phyloP scores from a whole-genome alignment of 176 grass and related monocot species.

The Tuctoria greenei region DNA sequence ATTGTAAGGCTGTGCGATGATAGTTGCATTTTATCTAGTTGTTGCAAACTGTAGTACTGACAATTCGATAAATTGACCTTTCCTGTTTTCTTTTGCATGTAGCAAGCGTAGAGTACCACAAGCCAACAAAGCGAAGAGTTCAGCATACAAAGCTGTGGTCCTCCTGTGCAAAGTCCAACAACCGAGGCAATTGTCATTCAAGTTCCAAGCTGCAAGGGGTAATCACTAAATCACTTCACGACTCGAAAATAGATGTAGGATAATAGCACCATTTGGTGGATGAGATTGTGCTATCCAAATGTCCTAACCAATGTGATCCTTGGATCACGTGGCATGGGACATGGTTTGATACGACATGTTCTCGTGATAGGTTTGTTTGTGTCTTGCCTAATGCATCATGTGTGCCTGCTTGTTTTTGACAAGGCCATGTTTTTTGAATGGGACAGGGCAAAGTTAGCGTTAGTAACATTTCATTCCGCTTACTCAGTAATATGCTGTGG shows the following conservation, averaged over 20 bases:
- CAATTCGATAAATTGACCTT: not conserved
- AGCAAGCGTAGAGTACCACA: conserved; percentile 74
- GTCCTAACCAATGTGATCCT: conserved; percentile 14
- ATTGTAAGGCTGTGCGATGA: conserved; percentile 43
- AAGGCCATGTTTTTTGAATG: not conserved
- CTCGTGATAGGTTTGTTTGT: not conserved
- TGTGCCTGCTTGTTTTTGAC: conserved; percentile 13
- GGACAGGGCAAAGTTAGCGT: not conserved
- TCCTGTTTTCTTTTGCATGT: conserved; percentile 10
- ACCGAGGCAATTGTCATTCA: conserved; percentile 41
- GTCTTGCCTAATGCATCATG: not conserved
- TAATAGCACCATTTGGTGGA: not conserved
- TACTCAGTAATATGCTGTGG: not conserved
- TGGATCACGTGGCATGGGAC: conserved; percentile 41
- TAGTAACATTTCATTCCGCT: not conserved
- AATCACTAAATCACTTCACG: conserved; percentile 17
- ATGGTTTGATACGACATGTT: conserved; percentile 32
- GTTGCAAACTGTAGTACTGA: not conserved
- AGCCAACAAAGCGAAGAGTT: conserved; percentile 71
- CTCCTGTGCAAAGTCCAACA: conserved; percentile 52
- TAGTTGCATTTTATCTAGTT: not conserved
- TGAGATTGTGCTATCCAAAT: not conserved
- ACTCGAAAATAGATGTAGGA: not conserved
- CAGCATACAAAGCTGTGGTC: conserved; percentile 64
- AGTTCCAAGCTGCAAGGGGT: conserved; percentile 52